Evolutionary conservation across 495 filamentous ascomycete species (phyloP).

Genomic region (Friedmanniomyces simplex): DNA sequence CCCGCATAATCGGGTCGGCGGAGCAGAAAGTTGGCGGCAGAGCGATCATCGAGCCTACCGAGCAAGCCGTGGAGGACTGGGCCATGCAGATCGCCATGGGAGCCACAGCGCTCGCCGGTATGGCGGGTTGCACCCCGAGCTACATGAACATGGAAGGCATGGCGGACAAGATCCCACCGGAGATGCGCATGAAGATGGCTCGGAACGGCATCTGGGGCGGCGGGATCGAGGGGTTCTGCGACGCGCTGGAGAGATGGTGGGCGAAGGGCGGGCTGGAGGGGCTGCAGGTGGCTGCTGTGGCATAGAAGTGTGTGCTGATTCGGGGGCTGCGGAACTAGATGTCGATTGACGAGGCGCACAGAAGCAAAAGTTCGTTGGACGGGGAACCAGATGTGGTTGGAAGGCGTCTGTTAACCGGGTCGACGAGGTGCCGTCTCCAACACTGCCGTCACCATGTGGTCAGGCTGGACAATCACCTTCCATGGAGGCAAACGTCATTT

Average conservation of each 20-base stretch:
- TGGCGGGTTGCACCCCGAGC: conserved; percentile 45
- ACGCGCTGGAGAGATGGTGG: conserved; percentile 23
- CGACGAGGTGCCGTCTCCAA: too few relatives aligned
- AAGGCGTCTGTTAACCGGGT: too few relatives aligned
- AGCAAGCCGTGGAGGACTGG: conserved; percentile 40
- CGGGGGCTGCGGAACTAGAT: not conserved
- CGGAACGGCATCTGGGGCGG: conserved; percentile 20
- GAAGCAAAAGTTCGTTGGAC: too few relatives aligned
- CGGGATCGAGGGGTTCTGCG: conserved; percentile 18
- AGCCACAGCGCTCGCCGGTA: conserved; percentile 31
- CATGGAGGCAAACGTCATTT: too few relatives aligned
- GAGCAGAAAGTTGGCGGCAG: conserved; percentile 26
- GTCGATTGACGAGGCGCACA: too few relatives aligned
- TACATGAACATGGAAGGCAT: conserved; percentile 45
- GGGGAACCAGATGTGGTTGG: too few relatives aligned
- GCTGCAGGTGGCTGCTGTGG: conserved; percentile 16
- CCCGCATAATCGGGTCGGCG: conserved; percentile 39
- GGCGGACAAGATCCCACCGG: conserved; percentile 20
- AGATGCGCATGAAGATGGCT: conserved; percentile 21
- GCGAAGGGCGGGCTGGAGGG: conserved; percentile 23
- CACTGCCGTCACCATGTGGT: too few relatives aligned
- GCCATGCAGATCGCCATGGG: conserved; percentile 32
- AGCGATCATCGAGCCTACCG: conserved; percentile 34
- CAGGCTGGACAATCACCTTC: too few relatives aligned
- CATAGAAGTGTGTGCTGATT: not conserved